A percentile compares a stretch with the other conserved stretches of the same genome.
Conservation (phyloP, 805 yeast species). For the Candida boleticola region DNA sequence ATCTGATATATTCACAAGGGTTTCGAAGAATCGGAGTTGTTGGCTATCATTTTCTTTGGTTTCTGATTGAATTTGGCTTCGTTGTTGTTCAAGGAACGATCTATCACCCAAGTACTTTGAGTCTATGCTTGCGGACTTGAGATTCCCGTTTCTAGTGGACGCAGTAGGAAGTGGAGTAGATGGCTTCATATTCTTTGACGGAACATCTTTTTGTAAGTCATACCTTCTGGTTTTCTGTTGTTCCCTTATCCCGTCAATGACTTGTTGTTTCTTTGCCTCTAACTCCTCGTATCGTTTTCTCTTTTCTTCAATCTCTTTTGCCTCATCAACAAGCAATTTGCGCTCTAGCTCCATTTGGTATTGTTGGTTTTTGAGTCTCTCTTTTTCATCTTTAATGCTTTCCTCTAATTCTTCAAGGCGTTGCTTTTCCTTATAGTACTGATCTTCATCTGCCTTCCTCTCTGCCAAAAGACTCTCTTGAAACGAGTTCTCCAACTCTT, state of each 20-base stretch:
- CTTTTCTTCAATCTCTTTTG: conserved; percentile 8
- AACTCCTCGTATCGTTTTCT: conserved; percentile 1
- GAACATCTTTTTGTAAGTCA: no score
- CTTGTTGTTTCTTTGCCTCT: background rate
- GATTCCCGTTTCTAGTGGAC: no score
- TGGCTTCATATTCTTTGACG: no score
- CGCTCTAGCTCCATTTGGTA: background rate
- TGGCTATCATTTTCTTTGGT: conserved; percentile 7
- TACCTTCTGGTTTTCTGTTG: background rate
- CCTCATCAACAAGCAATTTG: background rate
- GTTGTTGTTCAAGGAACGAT: no score
- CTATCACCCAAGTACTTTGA: no score
- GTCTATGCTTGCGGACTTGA: no score
- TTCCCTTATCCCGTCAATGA: conserved; percentile 2
- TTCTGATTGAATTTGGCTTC: conserved; percentile 8
- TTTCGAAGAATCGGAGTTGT: conserved; percentile 6
- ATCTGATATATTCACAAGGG: background rate
- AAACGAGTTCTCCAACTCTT: conserved; percentile 1
- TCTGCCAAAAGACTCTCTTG: background rate
- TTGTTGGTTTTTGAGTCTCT: background rate
- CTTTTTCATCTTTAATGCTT: conserved; percentile 3
- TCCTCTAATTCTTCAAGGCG: conserved; percentile 7
- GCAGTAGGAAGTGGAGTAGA: no score
- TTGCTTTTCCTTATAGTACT: background rate
- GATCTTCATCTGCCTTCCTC: background rate